phyloP scores from a whole-genome alignment of 1,284 basidiomycete species.

The Naganishia albida region DNA sequence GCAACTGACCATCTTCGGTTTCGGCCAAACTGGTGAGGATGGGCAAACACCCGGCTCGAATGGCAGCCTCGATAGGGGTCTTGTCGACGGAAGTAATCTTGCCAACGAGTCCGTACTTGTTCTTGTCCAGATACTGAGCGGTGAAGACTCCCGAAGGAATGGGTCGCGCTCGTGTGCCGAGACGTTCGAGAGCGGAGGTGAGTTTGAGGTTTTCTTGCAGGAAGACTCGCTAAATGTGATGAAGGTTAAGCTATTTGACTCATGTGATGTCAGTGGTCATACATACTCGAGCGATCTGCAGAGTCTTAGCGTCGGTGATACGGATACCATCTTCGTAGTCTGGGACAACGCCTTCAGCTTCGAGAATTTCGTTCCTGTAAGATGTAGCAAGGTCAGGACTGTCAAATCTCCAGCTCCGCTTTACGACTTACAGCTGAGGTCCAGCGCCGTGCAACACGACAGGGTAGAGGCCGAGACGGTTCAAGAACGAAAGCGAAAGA shows the following conservation, averaged over 20 bases:
- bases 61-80: conserved; percentile 89
- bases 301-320: conserved; percentile 88
- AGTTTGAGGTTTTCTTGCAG: conserved; percentile 92
- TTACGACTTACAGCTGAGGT: conserved; percentile 66
- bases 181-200: conserved; percentile 82
- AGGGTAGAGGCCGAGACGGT: conserved; percentile 89
- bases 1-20: conserved; percentile 85
- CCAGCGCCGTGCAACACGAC: conserved; percentile 92
- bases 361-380: conserved; percentile 75
- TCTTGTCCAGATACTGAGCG: conserved; percentile 88
- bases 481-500: conserved; percentile 87
- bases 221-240: conserved; percentile 67
- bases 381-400: conserved; percentile 10
- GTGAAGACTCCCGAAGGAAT: conserved; percentile 95
- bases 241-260: not conserved
- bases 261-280: not conserved
- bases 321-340: conserved; percentile 96
- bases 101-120: conserved; percentile 92
- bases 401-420: not conserved
- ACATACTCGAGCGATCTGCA: conserved; percentile 74
- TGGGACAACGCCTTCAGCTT: conserved; percentile 82
- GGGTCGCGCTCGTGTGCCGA: conserved; percentile 89
- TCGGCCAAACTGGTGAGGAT: conserved; percentile 91
- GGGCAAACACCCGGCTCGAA: conserved; percentile 87
- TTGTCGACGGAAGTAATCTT: conserved; percentile 92